A percentile compares a stretch with the other conserved stretches of the same genome.
phyloP scores from a whole-genome alignment of 768 basidiomycete genomes.

The Pulveroboletus sp. region DNA sequence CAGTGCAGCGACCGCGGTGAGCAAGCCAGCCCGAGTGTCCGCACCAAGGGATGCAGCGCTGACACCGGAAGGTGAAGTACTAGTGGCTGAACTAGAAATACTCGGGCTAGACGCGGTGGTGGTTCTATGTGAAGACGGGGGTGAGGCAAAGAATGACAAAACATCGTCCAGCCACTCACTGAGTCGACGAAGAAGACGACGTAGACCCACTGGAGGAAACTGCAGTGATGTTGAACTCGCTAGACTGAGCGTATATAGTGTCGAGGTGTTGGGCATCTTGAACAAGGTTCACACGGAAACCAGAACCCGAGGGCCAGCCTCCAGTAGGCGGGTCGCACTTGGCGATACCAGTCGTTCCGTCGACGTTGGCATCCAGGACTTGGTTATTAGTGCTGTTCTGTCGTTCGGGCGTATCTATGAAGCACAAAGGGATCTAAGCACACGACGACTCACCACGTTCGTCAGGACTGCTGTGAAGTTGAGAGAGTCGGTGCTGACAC shows the following conservation, averaged over 20 bases:
- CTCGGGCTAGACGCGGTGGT: not conserved
- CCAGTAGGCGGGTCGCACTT: constrained; percentile 50
- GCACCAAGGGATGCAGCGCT: constrained; percentile 30
- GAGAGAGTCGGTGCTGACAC: constrained; percentile 58
- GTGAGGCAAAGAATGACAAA: not conserved
- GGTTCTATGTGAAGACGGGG: constrained; percentile 6
- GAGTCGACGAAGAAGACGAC: constrained; percentile 6
- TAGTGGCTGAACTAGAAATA: constrained; percentile 23
- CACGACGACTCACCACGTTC: constrained; percentile 45
- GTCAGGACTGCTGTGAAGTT: constrained; percentile 69
- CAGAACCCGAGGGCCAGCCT: constrained; percentile 59
- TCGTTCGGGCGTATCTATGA: constrained; percentile 2
- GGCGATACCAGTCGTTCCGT: constrained; percentile 39
- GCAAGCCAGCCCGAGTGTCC: constrained; percentile 28
- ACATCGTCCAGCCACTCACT: constrained; percentile 12
- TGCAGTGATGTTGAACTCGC: constrained; percentile 48
- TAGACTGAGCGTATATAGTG: constrained; percentile 68
- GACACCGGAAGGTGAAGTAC: constrained; percentile 24
- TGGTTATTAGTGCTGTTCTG: constrained; percentile 39
- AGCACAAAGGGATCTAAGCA: not conserved
- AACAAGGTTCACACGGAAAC: constrained; percentile 73
- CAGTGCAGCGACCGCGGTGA: constrained; percentile 34
- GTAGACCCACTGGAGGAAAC: constrained; percentile 16
- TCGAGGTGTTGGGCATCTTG: constrained; percentile 39
- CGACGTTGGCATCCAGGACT: constrained; percentile 52